Evolutionary conservation across 164 flowering plant species (phyloP), one percentile per base, ranked within the genome.

Genomic region (Malania oleifera): DNA sequence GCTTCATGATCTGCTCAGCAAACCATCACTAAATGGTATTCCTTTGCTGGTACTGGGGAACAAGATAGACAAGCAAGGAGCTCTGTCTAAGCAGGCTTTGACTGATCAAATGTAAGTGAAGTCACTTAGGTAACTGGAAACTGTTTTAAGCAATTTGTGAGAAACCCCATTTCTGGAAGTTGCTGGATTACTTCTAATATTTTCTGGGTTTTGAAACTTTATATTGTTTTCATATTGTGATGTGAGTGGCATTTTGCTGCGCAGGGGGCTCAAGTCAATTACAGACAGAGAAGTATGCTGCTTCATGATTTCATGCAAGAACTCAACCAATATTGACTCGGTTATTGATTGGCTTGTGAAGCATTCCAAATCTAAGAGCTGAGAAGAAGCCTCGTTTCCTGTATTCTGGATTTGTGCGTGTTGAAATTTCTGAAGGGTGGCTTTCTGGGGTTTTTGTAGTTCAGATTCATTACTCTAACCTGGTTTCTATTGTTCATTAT

Each of bases 261-360:
- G 70, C 73, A 83, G 86, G 86, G 86, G 52, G 14, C 71, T 83
- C 18, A 77, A 74, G 60, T 71, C 82, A 0, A 77, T 83, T 22
- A 71, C 80, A 0, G 85, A 77, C 57, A 71, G 88, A 61, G 89
- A 81, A 67, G 89, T 83, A 20, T 81, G 86, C 71, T 79, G 89
- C 77, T 79, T 57, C 67, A 81, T 81, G 86, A 81, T 83, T 60
- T 83, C 86, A 11, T 83, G 86, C 82, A 83, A 83, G 70, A 79
- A 83, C 72, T 83, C 89, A 0, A 81, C 86, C 31, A 83, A 83
- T 69, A 83, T 83, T 26, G 84, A 81, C 57, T 70, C 79, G 0
- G 86, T 83, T 53, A 77, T 83, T 47, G 86, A 83, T 47, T 83
- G 89, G 89, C 89, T 83, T 38, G 77, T 82, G 23, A 82, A 80